Base-by-base conservation (phyloP, 176 grass and related monocot species). In the Oryza australiensis region DNA sequence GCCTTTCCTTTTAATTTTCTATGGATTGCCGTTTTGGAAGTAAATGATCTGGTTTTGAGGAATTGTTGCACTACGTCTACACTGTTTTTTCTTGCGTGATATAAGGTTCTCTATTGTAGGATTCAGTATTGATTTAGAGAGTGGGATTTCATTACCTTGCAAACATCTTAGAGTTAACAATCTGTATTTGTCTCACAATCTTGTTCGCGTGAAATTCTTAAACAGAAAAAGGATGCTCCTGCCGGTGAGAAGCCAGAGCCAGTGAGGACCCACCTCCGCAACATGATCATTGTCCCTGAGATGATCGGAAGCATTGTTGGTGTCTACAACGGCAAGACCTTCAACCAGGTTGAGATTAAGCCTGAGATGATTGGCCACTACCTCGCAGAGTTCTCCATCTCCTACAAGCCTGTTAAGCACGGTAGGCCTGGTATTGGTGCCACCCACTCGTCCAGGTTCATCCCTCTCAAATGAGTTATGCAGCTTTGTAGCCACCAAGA, bases 291-390 rank as follows among this genome's bases (percentile, higher is more conserved):
- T 38, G 85, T 93, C 2, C 91, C 85, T 42, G 91, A 90, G 87
- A 93, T 93, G 91, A 85, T 90, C 22, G 87, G 91, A 9, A 90
- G 81, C 87, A 70, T 82, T 1, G 22, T 90, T 8, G 73, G 82
- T 5, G 78, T 90, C 1, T 90, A 93, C 78, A 93, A 85, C 12
- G 87, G 91, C 8, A 93, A 87, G 75, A 68, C 35, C 3, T 90
- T 93, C 70, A 89, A 91, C 57, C 78, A 85, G 74, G 89, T 91
- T 33, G 89, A 91, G 74, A 91, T 91, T 46, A 91, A 75, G 74
- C 90, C 90, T 24, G 90, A 92, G 79, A 92, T 92, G 90, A 92
- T 92, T 14, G 90, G 90, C 26, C 91, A 94, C 74, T 84, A 90
- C 72, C 73, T 94, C 3, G 83, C 79, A 0, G 86, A 94, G 70